Conservation (phyloP, 2,329 filamentous ascomycete species). For the Aspergillus latus region DNA sequence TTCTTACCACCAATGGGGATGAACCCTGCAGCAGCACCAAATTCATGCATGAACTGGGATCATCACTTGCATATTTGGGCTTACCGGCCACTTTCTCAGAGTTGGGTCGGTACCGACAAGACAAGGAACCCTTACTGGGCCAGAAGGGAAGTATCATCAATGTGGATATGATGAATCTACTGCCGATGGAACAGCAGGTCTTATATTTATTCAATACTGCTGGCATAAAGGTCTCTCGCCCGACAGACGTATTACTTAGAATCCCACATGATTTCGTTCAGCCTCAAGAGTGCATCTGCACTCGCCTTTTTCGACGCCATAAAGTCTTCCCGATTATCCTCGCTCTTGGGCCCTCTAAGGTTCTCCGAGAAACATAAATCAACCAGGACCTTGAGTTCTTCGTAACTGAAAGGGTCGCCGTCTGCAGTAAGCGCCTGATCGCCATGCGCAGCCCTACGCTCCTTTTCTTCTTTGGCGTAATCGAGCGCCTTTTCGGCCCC, state of each 20-base stretch:
- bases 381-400: slow-evolving; percentile 46
- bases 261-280: slow-evolving; percentile 53
- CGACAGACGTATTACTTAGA: slow-evolving; percentile 28
- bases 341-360: slow-evolving; percentile 41
- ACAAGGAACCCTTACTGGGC: not conserved
- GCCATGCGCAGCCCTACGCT: slow-evolving; percentile 38
- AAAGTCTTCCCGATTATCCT: slow-evolving; percentile 46
- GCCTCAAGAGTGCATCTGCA: slow-evolving; percentile 44
- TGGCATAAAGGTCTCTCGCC: not conserved
- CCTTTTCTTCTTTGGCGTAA: slow-evolving; percentile 47
- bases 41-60: not conserved
- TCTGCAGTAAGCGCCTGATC: slow-evolving; percentile 37
- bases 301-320: slow-evolving; percentile 48
- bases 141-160: not conserved
- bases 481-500: slow-evolving; percentile 47
- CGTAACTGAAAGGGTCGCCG: slow-evolving; percentile 47
- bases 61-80: not conserved
- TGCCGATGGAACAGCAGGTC: not conserved
- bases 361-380: slow-evolving; percentile 49
- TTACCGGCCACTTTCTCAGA: too few species aligned
- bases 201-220: not conserved
- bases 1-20: not conserved
- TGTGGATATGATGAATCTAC: not conserved
- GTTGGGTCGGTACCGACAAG: not conserved
- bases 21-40: not conserved